Evolutionary conservation across 768 basidiomycete genomes (phyloP), one percentile per base, ranked within the genome.

Genomic region (Tulasnella sp.): DNA sequence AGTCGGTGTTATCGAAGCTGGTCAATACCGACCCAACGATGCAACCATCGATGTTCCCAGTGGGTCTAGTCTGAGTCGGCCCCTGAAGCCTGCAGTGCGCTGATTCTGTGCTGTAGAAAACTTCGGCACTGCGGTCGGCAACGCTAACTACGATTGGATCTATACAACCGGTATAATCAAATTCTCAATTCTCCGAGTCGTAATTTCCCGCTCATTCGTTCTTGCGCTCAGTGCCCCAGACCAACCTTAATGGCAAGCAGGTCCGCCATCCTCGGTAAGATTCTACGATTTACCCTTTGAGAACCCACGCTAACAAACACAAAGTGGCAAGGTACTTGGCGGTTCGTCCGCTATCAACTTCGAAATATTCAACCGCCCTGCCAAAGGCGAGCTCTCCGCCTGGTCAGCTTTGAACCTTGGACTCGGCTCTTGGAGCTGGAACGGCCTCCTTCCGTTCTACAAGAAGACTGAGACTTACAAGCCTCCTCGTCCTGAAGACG

Each of bases 401-500:
- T 46, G 73, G 42, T 44, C 44, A 20, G 75, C 51, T 23, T 76
- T 37, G 75, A 70, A 35, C n/a, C 37, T 61, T 15, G 55, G 55
- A 7, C 32, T 44, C 70, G 48, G 51, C 29, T 57, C 51, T 70
- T 76, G 75, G 75, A 61, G 35, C 13, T 76, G 75, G 75, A 76
- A 29, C 39, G 39, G 39, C 39, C 67, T 76, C 35, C 39, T 61
- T 16, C 75, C 75, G 2, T 76, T 42, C 55, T 61, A 10, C 16
- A 57, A 61, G 51, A 76, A 76, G 75, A 11, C 75, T 18, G 75
- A 76, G 55, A 76, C 35, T 9, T 37, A 35, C 75, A 57, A 37
- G 0, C 81, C 83, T 0, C 86, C 87, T 0, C n/a, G 80, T 3
- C 79, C 79, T 6, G 51, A 79, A 32, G 78, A 79, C 44, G 57